A percentile compares a stretch with the other conserved stretches of the same genome.
phyloP scores from a whole-genome alignment of 1,284 basidiomycete species.

The Cerioporus squamosus region DNA sequence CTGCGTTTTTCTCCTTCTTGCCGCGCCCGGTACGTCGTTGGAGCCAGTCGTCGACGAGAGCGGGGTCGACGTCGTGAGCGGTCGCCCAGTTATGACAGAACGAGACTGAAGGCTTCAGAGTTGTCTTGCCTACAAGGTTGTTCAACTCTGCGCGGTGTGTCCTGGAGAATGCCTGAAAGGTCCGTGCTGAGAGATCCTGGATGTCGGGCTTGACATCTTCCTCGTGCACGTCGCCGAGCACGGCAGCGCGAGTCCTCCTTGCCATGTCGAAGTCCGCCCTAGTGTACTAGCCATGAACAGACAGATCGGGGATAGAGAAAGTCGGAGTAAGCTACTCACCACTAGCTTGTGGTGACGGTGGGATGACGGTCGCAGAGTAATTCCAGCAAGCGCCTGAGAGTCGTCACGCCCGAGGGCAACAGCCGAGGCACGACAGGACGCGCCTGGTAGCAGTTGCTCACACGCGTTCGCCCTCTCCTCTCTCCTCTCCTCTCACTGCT shows the following conservation, averaged over 20 bases:
- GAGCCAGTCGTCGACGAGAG: conserved; percentile 11
- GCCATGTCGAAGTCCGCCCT: too few species aligned
- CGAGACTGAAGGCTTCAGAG: not conserved
- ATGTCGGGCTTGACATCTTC: conserved; percentile 5
- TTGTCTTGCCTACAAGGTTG: not conserved
- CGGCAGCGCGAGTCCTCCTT: not conserved
- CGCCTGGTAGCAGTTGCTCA: too few species aligned
- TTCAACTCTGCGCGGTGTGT: conserved; percentile 7
- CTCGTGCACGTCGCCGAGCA: not conserved
- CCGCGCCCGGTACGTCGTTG: not conserved
- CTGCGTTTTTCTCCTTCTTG: not conserved
- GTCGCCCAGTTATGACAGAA: conserved; percentile 7
- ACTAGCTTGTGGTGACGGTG: too few species aligned
- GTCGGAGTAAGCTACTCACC: too few species aligned
- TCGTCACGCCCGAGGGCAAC: too few species aligned
- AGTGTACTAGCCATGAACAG: too few species aligned
- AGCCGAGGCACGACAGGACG: too few species aligned
- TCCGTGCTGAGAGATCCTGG: not conserved
- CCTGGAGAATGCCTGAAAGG: conserved; percentile 4
- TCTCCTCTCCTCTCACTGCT: too few species aligned
- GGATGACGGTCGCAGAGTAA: too few species aligned
- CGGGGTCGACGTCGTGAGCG: conserved; percentile 1
- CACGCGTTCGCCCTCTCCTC: too few species aligned
- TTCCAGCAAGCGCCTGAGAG: too few species aligned
- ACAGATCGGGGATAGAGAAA: too few species aligned